These are phyloP conservation scores for Wallemia mellicola DNA, from an alignment of 1,284 basidiomycete species.

Conservation along the genomic window DNA sequence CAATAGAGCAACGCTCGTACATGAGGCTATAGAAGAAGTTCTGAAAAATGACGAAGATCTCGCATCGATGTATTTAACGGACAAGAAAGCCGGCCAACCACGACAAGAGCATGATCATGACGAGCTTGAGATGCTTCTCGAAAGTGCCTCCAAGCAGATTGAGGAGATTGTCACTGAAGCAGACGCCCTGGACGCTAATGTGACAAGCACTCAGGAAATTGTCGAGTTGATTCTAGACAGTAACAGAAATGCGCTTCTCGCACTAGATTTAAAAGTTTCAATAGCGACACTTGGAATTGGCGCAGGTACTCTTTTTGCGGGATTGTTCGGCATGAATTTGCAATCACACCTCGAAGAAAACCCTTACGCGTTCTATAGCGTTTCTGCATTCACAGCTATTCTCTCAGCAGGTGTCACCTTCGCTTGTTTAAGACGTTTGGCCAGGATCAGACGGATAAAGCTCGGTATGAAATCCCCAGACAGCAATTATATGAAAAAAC, in stretches of 20 bases:
- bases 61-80: slow-evolving; percentile 64
- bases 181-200: slow-evolving; percentile 48
- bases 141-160: slow-evolving; percentile 80
- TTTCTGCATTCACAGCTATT: neutral
- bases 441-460: neutral
- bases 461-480: neutral
- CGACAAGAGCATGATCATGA: slow-evolving; percentile 49
- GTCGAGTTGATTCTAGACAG: slow-evolving; percentile 89
- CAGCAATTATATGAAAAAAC: neutral
- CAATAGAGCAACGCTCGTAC: slow-evolving; percentile 63
- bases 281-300: slow-evolving; percentile 80
- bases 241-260: slow-evolving; percentile 71
- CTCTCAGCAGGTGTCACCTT: neutral
- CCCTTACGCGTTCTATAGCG: neutral
- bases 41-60: slow-evolving; percentile 82
- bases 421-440: neutral
- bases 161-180: slow-evolving; percentile 85
- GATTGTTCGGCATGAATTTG: slow-evolving; percentile 78
- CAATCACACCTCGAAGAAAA: slow-evolving; percentile 4
- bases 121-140: slow-evolving; percentile 69
- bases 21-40: slow-evolving; percentile 63
- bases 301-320: slow-evolving; percentile 67
- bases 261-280: slow-evolving; percentile 75
- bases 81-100: slow-evolving; percentile 30
- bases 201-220: slow-evolving; percentile 87